Evolutionary conservation across 2,329 filamentous ascomycete genomes (phyloP), one percentile per base, ranked within the genome.

Genomic region (Scedosporium minutisporum): DNA sequence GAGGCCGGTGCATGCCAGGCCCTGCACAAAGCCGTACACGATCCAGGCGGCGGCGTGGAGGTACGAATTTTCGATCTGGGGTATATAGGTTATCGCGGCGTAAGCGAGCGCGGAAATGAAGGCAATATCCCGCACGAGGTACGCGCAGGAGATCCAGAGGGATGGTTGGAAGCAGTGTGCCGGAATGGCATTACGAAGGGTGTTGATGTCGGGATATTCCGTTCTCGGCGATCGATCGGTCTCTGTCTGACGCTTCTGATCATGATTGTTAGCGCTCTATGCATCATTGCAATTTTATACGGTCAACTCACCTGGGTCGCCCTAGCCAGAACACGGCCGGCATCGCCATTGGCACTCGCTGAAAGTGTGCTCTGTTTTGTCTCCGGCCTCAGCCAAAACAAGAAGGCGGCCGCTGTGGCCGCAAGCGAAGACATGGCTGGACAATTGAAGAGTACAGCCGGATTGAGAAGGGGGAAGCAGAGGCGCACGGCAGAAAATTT

Each of bases 1-100:
- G 64, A 97, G 75, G 69, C 95, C 95, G 57, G 95, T 99, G 70
- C 84, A 93, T 73, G 97, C 93, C 64, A 97, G 83, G 69, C 95
- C 65, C 93, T 89, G 85, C 57, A 82, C 68, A 71, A 85, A 87
- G 66, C 83, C 81, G 71, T 90, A 89, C 53, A 74, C 71, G 33
- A 75, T 74, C 84, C 84, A 88, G 63, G 80, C 78, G 10, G 74
- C 67, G 63, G 73, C 68, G 64, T 82, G 81, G 57, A 78, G 69
- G 64, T 69, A 68, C 41, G 73, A 68, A 65, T 78, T 76, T 63
- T 77, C 72, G 62, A 87, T 74, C 60, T 72, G 69, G 60, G 81
- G 79, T 69, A 86, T 85, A 71, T 79, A 82, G 64, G 76, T 80
- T 59, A 83, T 72, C 27, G 80, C 82, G 23, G 75, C 76, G 70